These are phyloP conservation scores for Phaeosphaeriaceae sp. DNA, from an alignment of 2,329 filamentous ascomycete species.

Conservation along the genomic window DNA sequence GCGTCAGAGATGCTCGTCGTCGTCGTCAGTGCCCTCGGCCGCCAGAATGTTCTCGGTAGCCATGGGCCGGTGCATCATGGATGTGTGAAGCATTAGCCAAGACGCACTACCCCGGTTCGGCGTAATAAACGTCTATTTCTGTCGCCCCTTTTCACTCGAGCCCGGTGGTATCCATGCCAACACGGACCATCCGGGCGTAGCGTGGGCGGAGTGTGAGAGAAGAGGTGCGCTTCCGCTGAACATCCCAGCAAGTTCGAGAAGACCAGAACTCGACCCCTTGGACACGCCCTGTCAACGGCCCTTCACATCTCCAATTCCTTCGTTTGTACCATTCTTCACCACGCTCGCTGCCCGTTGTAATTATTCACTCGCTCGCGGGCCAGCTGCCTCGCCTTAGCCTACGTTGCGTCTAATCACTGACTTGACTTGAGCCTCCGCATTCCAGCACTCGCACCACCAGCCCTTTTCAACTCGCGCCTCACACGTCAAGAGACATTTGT, in stretches of 20 bases:
- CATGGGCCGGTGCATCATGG: conserved; percentile 4
- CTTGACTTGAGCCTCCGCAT: conserved; percentile 26
- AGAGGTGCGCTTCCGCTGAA: conserved; percentile 10
- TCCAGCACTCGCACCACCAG: conserved; percentile 20
- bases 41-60: conserved; percentile 8
- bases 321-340: conserved; percentile 34
- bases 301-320: conserved; percentile 30
- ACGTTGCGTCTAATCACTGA: conserved; percentile 26
- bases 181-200: conserved; percentile 26
- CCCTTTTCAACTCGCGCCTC: conserved; percentile 17
- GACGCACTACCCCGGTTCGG: conserved; percentile 17
- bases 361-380: conserved; percentile 10
- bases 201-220: conserved; percentile 17
- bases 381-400: conserved; percentile 7
- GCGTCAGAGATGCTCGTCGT: background rate
- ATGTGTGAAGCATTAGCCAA: conserved; percentile 14
- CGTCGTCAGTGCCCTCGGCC: background rate
- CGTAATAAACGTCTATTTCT: conserved; percentile 32
- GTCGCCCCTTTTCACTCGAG: conserved; percentile 24
- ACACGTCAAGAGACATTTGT: conserved; percentile 12
- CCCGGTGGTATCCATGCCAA: conserved; percentile 21
- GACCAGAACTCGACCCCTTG: conserved; percentile 29
- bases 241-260: conserved; percentile 17
- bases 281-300: conserved; percentile 26
- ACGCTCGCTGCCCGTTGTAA: conserved; percentile 44